phyloP scores from a whole-genome alignment of 176 grass and related monocot genomes.

The Panicum miliaceum region DNA sequence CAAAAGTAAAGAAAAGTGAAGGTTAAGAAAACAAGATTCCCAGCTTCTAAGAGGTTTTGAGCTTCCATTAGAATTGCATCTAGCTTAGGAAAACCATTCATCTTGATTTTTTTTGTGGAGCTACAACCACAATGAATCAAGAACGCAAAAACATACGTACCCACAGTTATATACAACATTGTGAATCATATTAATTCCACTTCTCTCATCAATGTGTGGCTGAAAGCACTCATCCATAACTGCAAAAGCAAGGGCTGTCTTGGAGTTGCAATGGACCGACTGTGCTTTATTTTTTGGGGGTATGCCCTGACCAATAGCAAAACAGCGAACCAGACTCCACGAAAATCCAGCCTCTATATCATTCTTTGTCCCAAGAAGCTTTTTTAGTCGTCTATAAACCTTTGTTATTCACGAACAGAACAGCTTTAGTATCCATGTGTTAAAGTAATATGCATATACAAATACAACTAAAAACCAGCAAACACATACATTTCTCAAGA shows the following conservation, averaged over 20 bases:
- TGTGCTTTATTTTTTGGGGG: slow-evolving; percentile 44
- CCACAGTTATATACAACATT: slow-evolving; percentile 95
- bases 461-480: slow-evolving; percentile 34
- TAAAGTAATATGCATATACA: slow-evolving; percentile 33
- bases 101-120: slow-evolving; percentile 30
- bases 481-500: neutral
- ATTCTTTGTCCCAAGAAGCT: slow-evolving; percentile 86
- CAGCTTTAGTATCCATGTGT: slow-evolving; percentile 25
- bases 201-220: slow-evolving; percentile 82
- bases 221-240: slow-evolving; percentile 96
- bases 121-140: slow-evolving; percentile 9
- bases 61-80: slow-evolving; percentile 14
- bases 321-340: slow-evolving; percentile 80
- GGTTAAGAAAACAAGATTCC: neutral
- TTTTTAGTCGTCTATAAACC: slow-evolving; percentile 70
- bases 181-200: slow-evolving; percentile 91
- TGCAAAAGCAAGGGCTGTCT: slow-evolving; percentile 82
- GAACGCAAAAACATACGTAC: slow-evolving; percentile 56
- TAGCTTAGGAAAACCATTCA: slow-evolving; percentile 30
- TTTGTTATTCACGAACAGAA: slow-evolving; percentile 36
- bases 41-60: slow-evolving; percentile 10
- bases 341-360: slow-evolving; percentile 82
- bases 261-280: slow-evolving; percentile 73
- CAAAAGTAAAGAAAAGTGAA: slow-evolving; percentile 9
- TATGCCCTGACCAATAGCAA: slow-evolving; percentile 54